Conservation (phyloP, 495 filamentous ascomycete species). For the Letharia columbiana region DNA sequence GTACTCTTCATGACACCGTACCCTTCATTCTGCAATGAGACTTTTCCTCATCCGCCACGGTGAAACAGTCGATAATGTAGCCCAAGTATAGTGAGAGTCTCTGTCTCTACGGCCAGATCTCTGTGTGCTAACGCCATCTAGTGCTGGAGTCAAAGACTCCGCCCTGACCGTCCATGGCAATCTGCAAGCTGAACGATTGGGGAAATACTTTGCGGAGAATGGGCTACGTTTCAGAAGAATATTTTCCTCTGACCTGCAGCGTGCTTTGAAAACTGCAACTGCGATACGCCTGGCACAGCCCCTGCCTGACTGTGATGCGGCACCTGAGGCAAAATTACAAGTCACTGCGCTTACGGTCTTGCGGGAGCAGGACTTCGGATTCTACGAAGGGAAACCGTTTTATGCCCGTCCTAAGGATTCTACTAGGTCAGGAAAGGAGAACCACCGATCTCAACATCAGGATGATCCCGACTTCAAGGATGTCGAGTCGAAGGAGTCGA, state of each 20-base stretch:
- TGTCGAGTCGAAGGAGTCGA: constrained; percentile 54
- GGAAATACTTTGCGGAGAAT: constrained; percentile 44
- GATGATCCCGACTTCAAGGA: constrained; percentile 37
- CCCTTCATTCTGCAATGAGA: constrained; percentile 40
- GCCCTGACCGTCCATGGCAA: constrained; percentile 73
- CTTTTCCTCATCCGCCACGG: constrained; percentile 77
- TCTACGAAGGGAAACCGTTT: constrained; percentile 53
- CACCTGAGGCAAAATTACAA: constrained; percentile 19
- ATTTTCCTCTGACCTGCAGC: constrained; percentile 71
- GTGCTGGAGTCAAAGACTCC: constrained; percentile 73
- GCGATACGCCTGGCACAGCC: constrained; percentile 47
- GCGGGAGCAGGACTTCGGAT: constrained; percentile 66
- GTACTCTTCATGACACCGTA: neutral
- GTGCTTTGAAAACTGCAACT: constrained; percentile 63
- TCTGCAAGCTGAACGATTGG: constrained; percentile 61
- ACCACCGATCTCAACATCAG: constrained; percentile 22
- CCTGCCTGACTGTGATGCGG: constrained; percentile 11
- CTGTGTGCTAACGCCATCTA: constrained; percentile 30
- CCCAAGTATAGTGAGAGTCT: constrained; percentile 55
- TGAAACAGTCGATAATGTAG: constrained; percentile 83
- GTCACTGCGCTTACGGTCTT: constrained; percentile 47
- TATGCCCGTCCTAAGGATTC: constrained; percentile 21
- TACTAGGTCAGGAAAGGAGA: constrained; percentile 23
- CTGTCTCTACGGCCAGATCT: neutral
- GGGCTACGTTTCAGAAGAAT: constrained; percentile 47